Evolutionary conservation across 768 basidiomycete species (phyloP), one percentile per base, ranked within the genome.

Genomic region (Pisolithus sp.): DNA sequence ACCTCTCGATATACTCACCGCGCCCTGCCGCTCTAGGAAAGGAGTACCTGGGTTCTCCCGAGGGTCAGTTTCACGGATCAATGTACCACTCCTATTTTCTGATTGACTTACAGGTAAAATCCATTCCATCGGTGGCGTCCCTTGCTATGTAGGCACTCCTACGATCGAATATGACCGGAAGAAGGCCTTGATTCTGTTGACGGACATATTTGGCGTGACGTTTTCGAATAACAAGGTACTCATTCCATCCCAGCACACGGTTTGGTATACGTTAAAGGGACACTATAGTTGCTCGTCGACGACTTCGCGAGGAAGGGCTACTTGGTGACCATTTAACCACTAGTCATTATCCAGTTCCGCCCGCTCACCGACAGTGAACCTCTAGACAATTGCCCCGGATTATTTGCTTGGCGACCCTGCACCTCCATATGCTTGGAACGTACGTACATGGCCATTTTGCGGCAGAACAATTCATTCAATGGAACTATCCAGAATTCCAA

Each of bases 261-360:
- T 13, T 23, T 41, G 23, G 18, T n/a, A 13, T 34, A 41, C 40
- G 8, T 20, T 23, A 41, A 41, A 5, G n/a, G n/a, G 40, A 18
- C 7, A 13, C 34, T 41, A 23, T 53, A 78, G 75, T 59, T 73
- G 13, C 68, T 77, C 13, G 69, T 68, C 4, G 77, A 78, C 51
- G 74, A 71, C 53, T 73, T 71, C 55, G 72, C 73, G 24, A 57
- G 51, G 24, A 72, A 72, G 48, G 73, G 73, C 8, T 73, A 69
- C 62, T 57, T 59, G 63, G 68, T 66, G 28, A n/a, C 9, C 9
- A 13, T 18, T 21, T 15, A 4, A 21, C n/a, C n/a, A n/a, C n/a
- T 4, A 38, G 12, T 13, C 28, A 21, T 39, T 17, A 51, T 9
- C 10, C 4, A 6, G 1, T 10, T 5, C 39, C 12, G 2, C 15